Conservation (phyloP, 2,329 filamentous ascomycete species). For the Phyllosticta citriasiana region DNA sequence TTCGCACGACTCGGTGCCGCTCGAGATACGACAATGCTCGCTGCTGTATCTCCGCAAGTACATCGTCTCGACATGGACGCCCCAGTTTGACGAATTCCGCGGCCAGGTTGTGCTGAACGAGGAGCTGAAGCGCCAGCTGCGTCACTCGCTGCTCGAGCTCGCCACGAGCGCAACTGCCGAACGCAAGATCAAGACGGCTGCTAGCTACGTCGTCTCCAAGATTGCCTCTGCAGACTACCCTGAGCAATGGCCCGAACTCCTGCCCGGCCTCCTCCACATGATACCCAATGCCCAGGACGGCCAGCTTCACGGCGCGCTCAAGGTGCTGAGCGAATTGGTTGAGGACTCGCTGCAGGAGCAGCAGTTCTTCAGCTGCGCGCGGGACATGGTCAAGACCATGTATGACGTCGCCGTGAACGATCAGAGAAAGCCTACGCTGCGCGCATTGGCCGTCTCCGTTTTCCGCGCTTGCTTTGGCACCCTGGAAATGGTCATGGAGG, state of each 20-base stretch:
- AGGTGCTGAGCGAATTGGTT: constrained; percentile 79
- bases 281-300: constrained; percentile 66
- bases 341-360: constrained; percentile 90
- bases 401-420: constrained; percentile 74
- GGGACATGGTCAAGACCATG: constrained; percentile 73
- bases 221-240: constrained; percentile 91
- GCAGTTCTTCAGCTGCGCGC: constrained; percentile 85
- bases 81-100: constrained; percentile 60
- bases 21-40: constrained; percentile 72
- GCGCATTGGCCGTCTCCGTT: constrained; percentile 79
- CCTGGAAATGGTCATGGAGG: constrained; percentile 92
- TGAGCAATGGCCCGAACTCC: constrained; percentile 83
- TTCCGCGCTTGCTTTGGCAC: constrained; percentile 90
- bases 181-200: constrained; percentile 78
- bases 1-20: constrained; percentile 60
- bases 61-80: constrained; percentile 75
- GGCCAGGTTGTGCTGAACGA: constrained; percentile 61
- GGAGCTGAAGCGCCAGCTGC: constrained; percentile 61
- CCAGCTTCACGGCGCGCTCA: constrained; percentile 81
- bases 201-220: constrained; percentile 84
- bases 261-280: constrained; percentile 68
- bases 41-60: constrained; percentile 72
- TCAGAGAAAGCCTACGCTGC: constrained; percentile 61
- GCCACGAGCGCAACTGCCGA: constrained; percentile 64
- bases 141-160: constrained; percentile 65